phyloP scores from a whole-genome alignment of 2,329 filamentous ascomycete genomes.

The Phaeosphaeria sp. region DNA sequence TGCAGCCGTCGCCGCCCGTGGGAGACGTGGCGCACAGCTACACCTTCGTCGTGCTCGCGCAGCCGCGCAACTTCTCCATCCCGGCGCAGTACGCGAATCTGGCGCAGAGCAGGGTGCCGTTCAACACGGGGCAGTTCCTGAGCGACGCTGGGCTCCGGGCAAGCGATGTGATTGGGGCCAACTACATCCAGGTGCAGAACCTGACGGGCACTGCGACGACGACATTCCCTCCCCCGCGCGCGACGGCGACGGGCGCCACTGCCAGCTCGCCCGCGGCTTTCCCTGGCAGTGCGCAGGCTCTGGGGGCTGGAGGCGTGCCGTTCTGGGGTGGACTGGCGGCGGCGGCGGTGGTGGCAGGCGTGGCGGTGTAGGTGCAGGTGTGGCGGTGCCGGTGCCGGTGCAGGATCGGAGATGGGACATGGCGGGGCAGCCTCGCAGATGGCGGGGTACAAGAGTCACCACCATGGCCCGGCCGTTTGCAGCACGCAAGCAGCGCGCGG shows the following conservation, averaged over 20 bases:
- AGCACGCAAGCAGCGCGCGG: not conserved
- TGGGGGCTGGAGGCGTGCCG: conserved; percentile 12
- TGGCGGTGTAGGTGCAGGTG: conserved; percentile 3
- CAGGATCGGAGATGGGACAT: conserved; percentile 26
- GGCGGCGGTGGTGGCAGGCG: conserved; percentile 23
- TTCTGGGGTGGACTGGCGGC: conserved; percentile 22
- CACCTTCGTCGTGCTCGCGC: conserved; percentile 36
- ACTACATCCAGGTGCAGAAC: conserved; percentile 49
- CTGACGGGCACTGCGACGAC: conserved; percentile 24
- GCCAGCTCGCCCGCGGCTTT: conserved; percentile 9
- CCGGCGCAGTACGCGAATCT: conserved; percentile 34
- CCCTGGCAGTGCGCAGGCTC: conserved; percentile 18
- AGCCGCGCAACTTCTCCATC: conserved; percentile 36
- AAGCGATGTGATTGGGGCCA: conserved; percentile 39
- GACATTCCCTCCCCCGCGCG: conserved; percentile 25
- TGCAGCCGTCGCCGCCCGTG: conserved; percentile 35
- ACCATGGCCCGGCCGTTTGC: not conserved
- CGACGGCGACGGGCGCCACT: conserved; percentile 16
- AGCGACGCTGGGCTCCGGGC: conserved; percentile 33
- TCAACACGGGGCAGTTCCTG: conserved; percentile 46
- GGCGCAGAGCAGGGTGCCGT: conserved; percentile 34
- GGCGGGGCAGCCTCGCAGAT: conserved; percentile 15
- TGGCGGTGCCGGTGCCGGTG: too few species aligned
- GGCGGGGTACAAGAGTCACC: conserved; percentile 2
- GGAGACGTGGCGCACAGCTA: conserved; percentile 39